A percentile compares a stretch with the other conserved stretches of the same genome.
phyloP scores from a whole-genome alignment of 441 rosid genomes.

The Arabidopsis lyrata region DNA sequence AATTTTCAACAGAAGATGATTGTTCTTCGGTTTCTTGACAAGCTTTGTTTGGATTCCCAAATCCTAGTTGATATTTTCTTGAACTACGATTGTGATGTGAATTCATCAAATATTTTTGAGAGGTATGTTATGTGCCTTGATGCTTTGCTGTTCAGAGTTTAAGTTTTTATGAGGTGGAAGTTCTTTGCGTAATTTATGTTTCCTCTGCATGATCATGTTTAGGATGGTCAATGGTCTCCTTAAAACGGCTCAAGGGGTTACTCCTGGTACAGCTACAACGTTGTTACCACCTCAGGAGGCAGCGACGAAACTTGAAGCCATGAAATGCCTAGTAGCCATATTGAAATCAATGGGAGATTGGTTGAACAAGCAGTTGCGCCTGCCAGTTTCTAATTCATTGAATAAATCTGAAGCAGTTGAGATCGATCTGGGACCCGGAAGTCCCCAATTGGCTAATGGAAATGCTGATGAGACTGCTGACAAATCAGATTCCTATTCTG shows the following conservation, averaged over 20 bases:
- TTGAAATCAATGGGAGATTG: constrained; percentile 98
- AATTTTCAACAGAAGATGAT: constrained; percentile 99
- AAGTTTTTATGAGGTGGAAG: constrained; percentile 12
- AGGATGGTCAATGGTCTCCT: constrained; percentile 99
- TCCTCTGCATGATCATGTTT: constrained; percentile 42
- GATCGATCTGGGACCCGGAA: constrained; percentile 65
- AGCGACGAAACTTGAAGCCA: constrained; percentile 93
- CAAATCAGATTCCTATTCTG: constrained; percentile 87
- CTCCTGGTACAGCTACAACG: constrained; percentile 77
- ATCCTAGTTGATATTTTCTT: constrained; percentile 95
- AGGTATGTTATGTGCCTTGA: constrained; percentile 61
- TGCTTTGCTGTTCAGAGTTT: constrained; percentile 23
- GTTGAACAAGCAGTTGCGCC: constrained; percentile 93
- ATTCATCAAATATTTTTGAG: constrained; percentile 97
- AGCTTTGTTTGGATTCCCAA: constrained; percentile 96
- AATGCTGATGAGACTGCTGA: constrained; percentile 79
- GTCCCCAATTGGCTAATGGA: constrained; percentile 73
- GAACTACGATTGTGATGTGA: constrained; percentile 99
- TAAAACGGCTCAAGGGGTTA: constrained; percentile 98
- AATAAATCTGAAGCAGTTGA: constrained; percentile 72
- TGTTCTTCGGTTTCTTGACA: constrained; percentile 96
- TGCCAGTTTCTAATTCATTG: constrained; percentile 76
- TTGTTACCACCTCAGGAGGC: constrained; percentile 91
- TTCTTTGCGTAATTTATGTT: constrained; percentile 29
- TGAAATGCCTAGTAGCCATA: constrained; percentile 95